Base-by-base conservation (phyloP, 148 eudicot species). In the Cornus florida region DNA sequence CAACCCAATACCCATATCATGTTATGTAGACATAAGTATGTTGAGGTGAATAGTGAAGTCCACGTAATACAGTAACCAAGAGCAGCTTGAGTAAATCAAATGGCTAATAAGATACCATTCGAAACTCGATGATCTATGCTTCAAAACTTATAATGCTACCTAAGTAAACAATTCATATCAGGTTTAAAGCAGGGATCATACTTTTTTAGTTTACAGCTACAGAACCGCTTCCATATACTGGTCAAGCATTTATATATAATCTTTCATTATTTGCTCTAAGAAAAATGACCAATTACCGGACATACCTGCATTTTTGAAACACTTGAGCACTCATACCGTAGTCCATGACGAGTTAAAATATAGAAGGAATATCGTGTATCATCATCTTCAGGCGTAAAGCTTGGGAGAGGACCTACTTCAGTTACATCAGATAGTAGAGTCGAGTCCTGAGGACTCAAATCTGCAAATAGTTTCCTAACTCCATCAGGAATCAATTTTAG, bases 371-470 rank as follows among this genome's bases (percentile, higher is more conserved):
- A 78, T 75, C 88, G 86, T 71, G 80, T 84, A 76, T 90, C 97
- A 56, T 83, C 99, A 73, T 92, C 87, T 80, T 92, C 97, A 84
- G 90, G 87, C 48, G 83, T 86, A 67, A 88, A 56, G 78, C 85
- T 76, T 77, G 99, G 97, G 77, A 90, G 87, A 67, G 86, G 79
- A 48, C 92, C 97, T 72, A 93, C 84, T 85, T 95, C 93, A 78
- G 88, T 84, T 71, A 95, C 81, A 82, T 95, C 98, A 72, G 95
- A 78, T 50, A 95, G 84, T 33, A 91, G 87, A 64, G 98, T 86
- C 67, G 98, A 91, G 78, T 95, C 98, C 82, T 88, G 95, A 59
- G 98, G 98, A 76, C 98, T 92, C 84, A 93, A 80, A 90, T 95
- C 98, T 95, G 93, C 84, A 82, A 75, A 72, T 28, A 35, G 9